A percentile compares a stretch with the other conserved stretches of the same genome.
Evolutionary conservation across 495 filamentous ascomycete species (phyloP).

Genomic region (Hypoxylon subgilvum): DNA sequence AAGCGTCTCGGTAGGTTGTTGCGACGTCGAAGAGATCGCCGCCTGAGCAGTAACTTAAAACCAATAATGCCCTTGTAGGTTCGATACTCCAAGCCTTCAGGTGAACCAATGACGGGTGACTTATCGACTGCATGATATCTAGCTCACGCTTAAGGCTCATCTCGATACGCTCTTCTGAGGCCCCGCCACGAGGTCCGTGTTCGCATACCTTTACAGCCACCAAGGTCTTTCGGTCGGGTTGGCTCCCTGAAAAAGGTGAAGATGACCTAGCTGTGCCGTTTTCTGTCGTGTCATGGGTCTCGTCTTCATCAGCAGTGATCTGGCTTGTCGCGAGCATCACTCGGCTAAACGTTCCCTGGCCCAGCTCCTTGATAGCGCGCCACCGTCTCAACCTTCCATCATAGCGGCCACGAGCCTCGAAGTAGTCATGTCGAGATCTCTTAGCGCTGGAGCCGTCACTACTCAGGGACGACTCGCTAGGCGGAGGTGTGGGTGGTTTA

Average conservation of each 20-base stretch:
- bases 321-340: conserved; percentile 82
- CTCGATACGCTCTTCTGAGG: conserved; percentile 84
- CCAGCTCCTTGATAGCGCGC: conserved; percentile 77
- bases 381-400: conserved; percentile 68
- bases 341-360: conserved; percentile 93
- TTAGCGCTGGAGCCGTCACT: conserved; percentile 50
- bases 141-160: conserved; percentile 92
- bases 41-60: conserved; percentile 89
- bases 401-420: conserved; percentile 64
- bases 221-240: conserved; percentile 67
- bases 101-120: conserved; percentile 87
- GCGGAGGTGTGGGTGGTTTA: conserved; percentile 78
- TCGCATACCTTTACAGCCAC: conserved; percentile 96
- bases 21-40: conserved; percentile 96
- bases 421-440: conserved; percentile 59
- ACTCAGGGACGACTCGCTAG: conserved; percentile 61
- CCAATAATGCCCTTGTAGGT: conserved; percentile 77
- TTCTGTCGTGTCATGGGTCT: conserved; percentile 16
- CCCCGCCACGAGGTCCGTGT: conserved; percentile 89
- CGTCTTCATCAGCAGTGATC: conserved; percentile 53
- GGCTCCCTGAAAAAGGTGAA: conserved; percentile 40
- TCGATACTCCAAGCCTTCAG: conserved; percentile 87
- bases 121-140: conserved; percentile 84
- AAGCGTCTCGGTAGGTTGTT: conserved; percentile 64
- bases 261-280: conserved; percentile 27